Percentiles rank a stretch among this genome's conserved stretches.
Conservation (phyloP, 371 early-diverging fungal genomes). For the Mortierella sp. region DNA sequence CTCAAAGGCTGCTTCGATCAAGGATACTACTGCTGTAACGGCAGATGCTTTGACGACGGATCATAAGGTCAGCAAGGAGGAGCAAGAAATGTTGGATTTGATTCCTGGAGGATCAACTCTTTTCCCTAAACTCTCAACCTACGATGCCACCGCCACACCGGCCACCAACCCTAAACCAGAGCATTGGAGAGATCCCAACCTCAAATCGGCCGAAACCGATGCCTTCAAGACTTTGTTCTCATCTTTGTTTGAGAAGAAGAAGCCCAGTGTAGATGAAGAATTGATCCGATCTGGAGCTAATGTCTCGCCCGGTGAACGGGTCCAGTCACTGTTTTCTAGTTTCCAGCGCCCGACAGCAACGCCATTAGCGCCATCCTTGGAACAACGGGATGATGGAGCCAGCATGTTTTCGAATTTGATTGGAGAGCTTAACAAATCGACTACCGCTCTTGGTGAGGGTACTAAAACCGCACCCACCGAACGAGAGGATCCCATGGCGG, state of each 20-base stretch:
- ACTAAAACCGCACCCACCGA: neutral
- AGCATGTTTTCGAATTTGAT: neutral
- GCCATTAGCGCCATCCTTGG: neutral
- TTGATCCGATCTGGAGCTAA: too few species aligned
- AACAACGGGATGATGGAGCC: neutral
- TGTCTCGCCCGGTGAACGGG: constrained; percentile 2
- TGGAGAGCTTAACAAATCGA: too few species aligned
- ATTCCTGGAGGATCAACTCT: constrained; percentile 37
- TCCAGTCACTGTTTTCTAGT: constrained; percentile 48
- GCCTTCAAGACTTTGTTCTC: constrained; percentile 48
- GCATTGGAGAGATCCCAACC: constrained; percentile 45
- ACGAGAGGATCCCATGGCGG: constrained; percentile 29
- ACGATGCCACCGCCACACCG: neutral
- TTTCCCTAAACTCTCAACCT: constrained; percentile 29
- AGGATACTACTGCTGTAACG: too few species aligned
- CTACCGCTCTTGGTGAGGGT: too few species aligned
- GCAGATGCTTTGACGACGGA: neutral
- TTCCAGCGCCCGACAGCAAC: constrained; percentile 21
- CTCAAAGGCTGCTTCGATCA: neutral
- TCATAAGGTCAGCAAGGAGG: neutral
- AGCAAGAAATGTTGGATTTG: constrained; percentile 29
- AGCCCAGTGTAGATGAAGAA: constrained; percentile 7
- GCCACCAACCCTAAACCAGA: neutral
- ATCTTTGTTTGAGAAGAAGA: constrained; percentile 45
- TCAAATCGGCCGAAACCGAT: constrained; percentile 38